phyloP scores from a whole-genome alignment of 805 yeast genomes.

The Dipodascus geniculatus region DNA sequence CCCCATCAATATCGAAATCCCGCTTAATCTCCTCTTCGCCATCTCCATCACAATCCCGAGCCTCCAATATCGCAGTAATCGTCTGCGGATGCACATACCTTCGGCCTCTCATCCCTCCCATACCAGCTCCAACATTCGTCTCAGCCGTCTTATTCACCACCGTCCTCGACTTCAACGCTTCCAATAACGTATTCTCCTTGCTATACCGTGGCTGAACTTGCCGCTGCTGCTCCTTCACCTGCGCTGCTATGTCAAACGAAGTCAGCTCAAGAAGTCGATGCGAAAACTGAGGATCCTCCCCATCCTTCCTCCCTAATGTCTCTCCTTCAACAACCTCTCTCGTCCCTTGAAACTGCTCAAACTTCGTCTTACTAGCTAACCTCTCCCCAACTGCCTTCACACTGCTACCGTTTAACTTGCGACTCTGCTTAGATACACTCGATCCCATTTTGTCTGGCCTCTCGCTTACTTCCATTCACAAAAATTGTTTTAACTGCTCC shows the following conservation, averaged over 20 bases:
- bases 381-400: neutral
- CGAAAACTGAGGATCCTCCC: neutral
- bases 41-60: neutral
- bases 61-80: constrained; percentile 1
- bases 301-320: neutral
- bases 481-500: too few relatives aligned
- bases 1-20: neutral
- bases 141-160: neutral
- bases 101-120: neutral
- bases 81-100: constrained; percentile 1
- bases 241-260: neutral
- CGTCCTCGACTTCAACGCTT: neutral
- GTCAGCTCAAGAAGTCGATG: neutral
- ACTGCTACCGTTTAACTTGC: neutral
- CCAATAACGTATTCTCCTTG: neutral
- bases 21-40: neutral
- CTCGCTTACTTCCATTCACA: too few relatives aligned
- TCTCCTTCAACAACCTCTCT: neutral
- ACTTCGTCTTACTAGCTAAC: neutral
- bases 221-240: neutral
- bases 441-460: neutral
- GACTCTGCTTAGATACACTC: neutral
- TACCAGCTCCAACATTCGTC: neutral
- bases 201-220: neutral
- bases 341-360: neutral